Conservation (phyloP, 192 early-diverging fungal species). For the Gonapodya prolifera region DNA sequence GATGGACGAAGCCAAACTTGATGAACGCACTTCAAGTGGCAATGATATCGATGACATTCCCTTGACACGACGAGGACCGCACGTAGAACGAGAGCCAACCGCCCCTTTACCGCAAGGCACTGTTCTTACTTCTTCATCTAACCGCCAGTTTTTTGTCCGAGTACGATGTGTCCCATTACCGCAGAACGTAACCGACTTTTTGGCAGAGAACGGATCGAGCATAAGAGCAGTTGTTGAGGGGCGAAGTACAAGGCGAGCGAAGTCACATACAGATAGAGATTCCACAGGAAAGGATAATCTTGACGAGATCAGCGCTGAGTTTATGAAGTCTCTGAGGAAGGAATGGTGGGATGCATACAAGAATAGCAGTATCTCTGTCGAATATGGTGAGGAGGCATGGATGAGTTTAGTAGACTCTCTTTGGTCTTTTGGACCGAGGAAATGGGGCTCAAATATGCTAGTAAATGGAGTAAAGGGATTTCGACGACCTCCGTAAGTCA, state of each 20-base stretch:
- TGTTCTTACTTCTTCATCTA: constrained; percentile 39
- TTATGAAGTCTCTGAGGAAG: constrained; percentile 21
- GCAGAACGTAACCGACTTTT: constrained; percentile 35
- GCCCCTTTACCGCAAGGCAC: constrained; percentile 43
- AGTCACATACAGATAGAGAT: neutral
- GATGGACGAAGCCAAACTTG: neutral
- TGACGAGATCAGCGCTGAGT: constrained; percentile 7
- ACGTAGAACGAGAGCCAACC: neutral
- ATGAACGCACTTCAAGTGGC: neutral
- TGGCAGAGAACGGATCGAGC: constrained; percentile 32
- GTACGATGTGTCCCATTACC: constrained; percentile 64
- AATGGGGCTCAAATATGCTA: constrained; percentile 66
- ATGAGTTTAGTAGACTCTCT: constrained; percentile 27
- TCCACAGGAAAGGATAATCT: neutral
- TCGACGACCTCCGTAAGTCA: constrained; percentile 12
- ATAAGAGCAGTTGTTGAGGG: constrained; percentile 44
- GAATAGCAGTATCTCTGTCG: constrained; percentile 16
- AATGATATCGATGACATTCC: neutral
- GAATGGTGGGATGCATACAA: constrained; percentile 33
- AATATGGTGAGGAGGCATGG: constrained; percentile 3
- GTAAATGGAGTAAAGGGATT: constrained; percentile 51
- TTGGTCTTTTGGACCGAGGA: constrained; percentile 73
- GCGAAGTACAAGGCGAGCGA: constrained; percentile 5
- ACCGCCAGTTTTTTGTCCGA: constrained; percentile 42
- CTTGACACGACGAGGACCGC: neutral